These are phyloP conservation scores for Otatea glauca DNA, from an alignment of 176 grass and related monocot species.

Conservation along the genomic window DNA sequence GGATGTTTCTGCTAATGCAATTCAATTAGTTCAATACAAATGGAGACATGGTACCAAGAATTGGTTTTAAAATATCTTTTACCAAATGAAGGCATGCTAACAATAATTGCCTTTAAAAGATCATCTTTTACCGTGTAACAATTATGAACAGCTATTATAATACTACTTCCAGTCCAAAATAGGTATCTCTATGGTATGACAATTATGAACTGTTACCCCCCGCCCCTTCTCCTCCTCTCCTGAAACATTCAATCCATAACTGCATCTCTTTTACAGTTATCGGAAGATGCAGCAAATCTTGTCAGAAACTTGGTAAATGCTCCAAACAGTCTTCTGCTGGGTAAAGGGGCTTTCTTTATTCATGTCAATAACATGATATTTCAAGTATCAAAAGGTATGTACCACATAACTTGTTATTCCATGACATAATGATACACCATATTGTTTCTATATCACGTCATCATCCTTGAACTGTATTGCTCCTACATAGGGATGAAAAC, in stretches of 20 bases:
- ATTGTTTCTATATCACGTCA: background rate
- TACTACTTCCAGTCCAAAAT: conserved; percentile 3
- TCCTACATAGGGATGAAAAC: background rate
- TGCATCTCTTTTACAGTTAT: conserved; percentile 65
- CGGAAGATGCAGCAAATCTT: conserved; percentile 62
- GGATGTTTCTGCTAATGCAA: conserved; percentile 19
- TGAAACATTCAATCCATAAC: background rate
- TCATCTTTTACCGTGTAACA: background rate
- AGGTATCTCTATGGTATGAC: conserved; percentile 5
- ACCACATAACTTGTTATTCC: conserved; percentile 18
- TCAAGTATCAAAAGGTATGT: conserved; percentile 88
- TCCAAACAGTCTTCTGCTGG: conserved; percentile 79
- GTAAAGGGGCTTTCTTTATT: conserved; percentile 85
- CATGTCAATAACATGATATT: conserved; percentile 79
- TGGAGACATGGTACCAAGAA: background rate
- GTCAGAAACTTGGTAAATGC: conserved; percentile 79
- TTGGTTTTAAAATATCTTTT: background rate
- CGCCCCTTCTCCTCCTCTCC: background rate
- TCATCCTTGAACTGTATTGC: background rate
- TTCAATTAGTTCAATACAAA: background rate
- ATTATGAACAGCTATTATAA: conserved; percentile 23
- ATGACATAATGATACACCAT: conserved; percentile 7
- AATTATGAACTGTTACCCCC: background rate
- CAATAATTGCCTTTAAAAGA: background rate
- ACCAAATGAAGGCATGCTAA: background rate